Evolutionary conservation across 257 asterid genomes (phyloP).

Genomic region (Eustoma russellianum): DNA sequence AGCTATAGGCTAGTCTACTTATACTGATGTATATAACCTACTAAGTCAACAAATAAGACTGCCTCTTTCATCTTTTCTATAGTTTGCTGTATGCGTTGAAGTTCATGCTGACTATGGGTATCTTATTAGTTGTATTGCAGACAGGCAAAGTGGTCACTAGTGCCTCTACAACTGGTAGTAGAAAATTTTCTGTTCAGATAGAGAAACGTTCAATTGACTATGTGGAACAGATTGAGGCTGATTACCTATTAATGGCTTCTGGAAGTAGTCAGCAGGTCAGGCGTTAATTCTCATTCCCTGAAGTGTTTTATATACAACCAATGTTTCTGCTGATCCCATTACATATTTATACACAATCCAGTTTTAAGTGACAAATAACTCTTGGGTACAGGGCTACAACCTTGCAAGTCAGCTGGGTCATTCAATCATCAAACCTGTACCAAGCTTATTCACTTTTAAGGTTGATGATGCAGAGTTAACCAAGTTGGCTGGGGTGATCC

Average conservation of each 20-base stretch:
- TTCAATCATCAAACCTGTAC: slow-evolving; percentile 81
- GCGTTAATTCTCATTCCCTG: no score
- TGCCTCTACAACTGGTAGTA: slow-evolving; percentile 42
- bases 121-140: slow-evolving; percentile 55
- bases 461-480: slow-evolving; percentile 60
- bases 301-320: not conserved
- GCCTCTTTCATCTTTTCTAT: not conserved
- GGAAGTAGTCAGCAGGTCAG: slow-evolving; percentile 88
- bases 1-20: no score
- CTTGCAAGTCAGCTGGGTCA: slow-evolving; percentile 83
- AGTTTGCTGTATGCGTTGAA: slow-evolving; percentile 1
- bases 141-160: slow-evolving; percentile 69
- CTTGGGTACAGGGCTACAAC: slow-evolving; percentile 57
- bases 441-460: slow-evolving; percentile 96
- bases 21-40: no score
- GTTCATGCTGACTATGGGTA: slow-evolving; percentile 24
- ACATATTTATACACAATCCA: slow-evolving; percentile 5
- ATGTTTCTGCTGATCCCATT: slow-evolving; percentile 10
- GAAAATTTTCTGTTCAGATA: slow-evolving; percentile 56
- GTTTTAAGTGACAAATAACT: slow-evolving; percentile 11
- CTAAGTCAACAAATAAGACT: no score
- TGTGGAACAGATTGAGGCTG: slow-evolving; percentile 54
- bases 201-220: slow-evolving; percentile 58
- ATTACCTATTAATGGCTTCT: slow-evolving; percentile 72
- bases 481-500: slow-evolving; percentile 85